phyloP scores from a whole-genome alignment of 805 yeast genomes.

The Schwanniomyces pseudopolymorphus region DNA sequence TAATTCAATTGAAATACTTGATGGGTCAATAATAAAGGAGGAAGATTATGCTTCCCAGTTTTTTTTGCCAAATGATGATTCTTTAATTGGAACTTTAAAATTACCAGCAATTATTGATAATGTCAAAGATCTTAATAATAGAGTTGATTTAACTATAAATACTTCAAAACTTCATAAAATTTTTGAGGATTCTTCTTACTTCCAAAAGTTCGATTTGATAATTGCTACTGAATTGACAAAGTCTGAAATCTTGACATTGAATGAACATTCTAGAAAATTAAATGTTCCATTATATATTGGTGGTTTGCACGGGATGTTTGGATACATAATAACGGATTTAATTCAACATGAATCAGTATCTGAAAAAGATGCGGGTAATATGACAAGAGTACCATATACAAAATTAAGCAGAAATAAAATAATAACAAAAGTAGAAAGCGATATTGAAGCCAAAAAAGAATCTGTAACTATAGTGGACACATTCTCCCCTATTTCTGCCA shows the following conservation, averaged over 20 bases:
- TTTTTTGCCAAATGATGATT: constrained; percentile 54
- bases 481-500: constrained; percentile 33
- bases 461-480: constrained; percentile 36
- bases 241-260: constrained; percentile 46
- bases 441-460: constrained; percentile 44
- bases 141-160: constrained; percentile 60
- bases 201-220: constrained; percentile 62
- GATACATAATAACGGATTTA: constrained; percentile 78
- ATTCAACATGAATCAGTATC: constrained; percentile 58
- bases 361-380: constrained; percentile 51
- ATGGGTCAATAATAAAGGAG: constrained; percentile 50
- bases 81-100: constrained; percentile 56
- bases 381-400: constrained; percentile 42
- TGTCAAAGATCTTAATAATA: constrained; percentile 73
- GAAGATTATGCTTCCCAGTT: constrained; percentile 76
- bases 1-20: constrained; percentile 73
- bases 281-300: constrained; percentile 67
- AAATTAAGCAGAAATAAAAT: constrained; percentile 47
- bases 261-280: constrained; percentile 53
- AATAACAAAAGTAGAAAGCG: constrained; percentile 26
- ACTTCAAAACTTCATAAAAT: constrained; percentile 21
- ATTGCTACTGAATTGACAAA: constrained; percentile 67
- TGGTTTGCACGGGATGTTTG: constrained; percentile 77
- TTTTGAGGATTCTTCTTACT: constrained; percentile 33
- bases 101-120: constrained; percentile 53